These are phyloP conservation scores for Panaeolus cyanescens DNA, from an alignment of 768 basidiomycete genomes.

Conservation along the genomic window DNA sequence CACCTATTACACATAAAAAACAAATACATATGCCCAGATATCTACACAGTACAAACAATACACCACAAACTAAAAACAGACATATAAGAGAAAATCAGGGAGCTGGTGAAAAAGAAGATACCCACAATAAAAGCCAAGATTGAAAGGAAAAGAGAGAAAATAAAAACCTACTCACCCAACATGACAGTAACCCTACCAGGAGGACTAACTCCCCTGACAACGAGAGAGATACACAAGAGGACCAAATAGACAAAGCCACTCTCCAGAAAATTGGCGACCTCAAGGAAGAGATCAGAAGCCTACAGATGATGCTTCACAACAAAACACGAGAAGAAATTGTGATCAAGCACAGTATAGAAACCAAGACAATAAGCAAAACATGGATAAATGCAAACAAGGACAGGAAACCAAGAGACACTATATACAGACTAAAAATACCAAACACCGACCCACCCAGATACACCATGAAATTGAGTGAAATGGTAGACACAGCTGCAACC, in stretches of 20 bases:
- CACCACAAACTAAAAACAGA: slow-evolving; percentile 6
- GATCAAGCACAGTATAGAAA: background rate
- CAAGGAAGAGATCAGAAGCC: too few species aligned
- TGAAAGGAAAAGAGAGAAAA: too few species aligned
- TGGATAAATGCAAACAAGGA: background rate
- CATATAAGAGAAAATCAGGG: slow-evolving; percentile 2
- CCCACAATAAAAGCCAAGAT: too few species aligned
- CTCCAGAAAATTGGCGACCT: too few species aligned
- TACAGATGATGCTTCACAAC: background rate
- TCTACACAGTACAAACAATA: background rate
- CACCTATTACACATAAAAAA: too few species aligned
- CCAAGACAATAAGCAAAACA: background rate
- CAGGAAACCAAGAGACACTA: background rate
- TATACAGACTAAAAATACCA: too few species aligned
- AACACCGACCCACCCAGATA: too few species aligned
- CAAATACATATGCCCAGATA: background rate
- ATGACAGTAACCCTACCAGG: too few species aligned
- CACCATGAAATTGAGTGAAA: too few species aligned
- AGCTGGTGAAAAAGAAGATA: slow-evolving; percentile 8
- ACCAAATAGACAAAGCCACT: too few species aligned
- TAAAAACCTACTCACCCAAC: too few species aligned
- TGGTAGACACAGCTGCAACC: too few species aligned
- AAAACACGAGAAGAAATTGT: background rate
- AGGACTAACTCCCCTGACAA: background rate
- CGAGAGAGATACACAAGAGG: background rate